Evolutionary conservation across 2,329 filamentous ascomycete species (phyloP).

Genomic region (Phoma herbarum): DNA sequence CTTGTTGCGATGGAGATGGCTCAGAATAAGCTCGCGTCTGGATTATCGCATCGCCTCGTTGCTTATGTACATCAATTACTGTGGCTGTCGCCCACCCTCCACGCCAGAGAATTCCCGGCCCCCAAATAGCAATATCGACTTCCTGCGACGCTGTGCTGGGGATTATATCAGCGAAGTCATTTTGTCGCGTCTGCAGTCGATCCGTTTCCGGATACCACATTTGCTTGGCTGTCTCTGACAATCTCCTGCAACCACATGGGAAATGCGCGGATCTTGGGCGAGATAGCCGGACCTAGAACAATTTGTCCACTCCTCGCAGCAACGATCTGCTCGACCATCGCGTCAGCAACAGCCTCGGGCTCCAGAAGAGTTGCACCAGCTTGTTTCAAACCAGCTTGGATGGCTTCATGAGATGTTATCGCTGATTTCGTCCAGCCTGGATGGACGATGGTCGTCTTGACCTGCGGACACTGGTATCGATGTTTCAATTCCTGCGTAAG

Average conservation of each 20-base stretch:
- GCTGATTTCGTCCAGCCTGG: slow-evolving; percentile 55
- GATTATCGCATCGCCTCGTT: neutral
- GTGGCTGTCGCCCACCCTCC: neutral
- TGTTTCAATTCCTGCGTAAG: slow-evolving; percentile 54
- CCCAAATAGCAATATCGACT: neutral
- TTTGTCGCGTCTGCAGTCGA: slow-evolving; percentile 29
- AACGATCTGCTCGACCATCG: slow-evolving; percentile 56
- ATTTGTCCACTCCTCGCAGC: slow-evolving; percentile 53
- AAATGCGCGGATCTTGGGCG: slow-evolving; percentile 38
- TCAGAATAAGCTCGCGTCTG: slow-evolving; percentile 9
- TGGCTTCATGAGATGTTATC: slow-evolving; percentile 38
- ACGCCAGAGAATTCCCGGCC: neutral
- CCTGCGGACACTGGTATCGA: slow-evolving; percentile 54
- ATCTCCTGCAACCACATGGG: slow-evolving; percentile 49
- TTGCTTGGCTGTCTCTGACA: slow-evolving; percentile 42
- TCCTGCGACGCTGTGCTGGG: neutral
- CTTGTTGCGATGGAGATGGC: neutral
- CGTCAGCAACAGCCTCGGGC: slow-evolving; percentile 52
- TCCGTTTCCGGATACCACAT: slow-evolving; percentile 39
- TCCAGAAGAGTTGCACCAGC: slow-evolving; percentile 48
- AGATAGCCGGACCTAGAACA: slow-evolving; percentile 46
- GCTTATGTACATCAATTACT: slow-evolving; percentile 3
- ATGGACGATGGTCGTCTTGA: slow-evolving; percentile 56
- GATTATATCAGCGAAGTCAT: neutral
- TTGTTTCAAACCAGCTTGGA: slow-evolving; percentile 44